Evolutionary conservation across 371 early-diverging fungal genomes (phyloP), one percentile per base, ranked within the genome.

Genomic region (Apophysomyces elegans): DNA sequence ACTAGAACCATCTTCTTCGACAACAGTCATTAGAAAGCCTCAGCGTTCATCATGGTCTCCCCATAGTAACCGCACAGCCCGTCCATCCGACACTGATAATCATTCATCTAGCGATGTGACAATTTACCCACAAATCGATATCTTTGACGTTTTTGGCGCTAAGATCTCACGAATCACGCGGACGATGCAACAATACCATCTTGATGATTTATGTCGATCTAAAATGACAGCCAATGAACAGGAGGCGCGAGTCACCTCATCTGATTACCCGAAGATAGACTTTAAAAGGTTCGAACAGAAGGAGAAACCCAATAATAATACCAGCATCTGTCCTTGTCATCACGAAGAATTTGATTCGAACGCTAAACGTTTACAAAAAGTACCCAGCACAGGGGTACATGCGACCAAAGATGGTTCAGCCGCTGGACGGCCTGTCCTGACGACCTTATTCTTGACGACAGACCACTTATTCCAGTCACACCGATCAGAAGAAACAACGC

Each of bases 391-490:
- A 7, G 18, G 54, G 21, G 54, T 9, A 26, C 18, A 18, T 11
- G 21, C 9, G 9, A 5, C 21, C 54, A 16, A 16, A 18, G 9
- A 9, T 5, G 54, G 21, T 9, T 16, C 9, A 35, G 8, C 21
- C 9, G 16, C 39, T 37, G 50, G 38, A 14, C 41, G 56, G 8
- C 39, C 56, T 5, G 36, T 38, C 26, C 37, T 63, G 56, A 63
- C 63, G 2, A 63, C 39, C 7, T 45, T 79, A 35, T 74, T 76
- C 50, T 38, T 68, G 14, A 79, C 77, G 0, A 79, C 80, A 13
- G 72, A 79, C 35, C 70, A 64, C 2, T 63, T 79, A 5, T 77
- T 79, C 56, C 66, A 76, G 32, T 74, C 80, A 35, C 73, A 74
- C 11, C 62, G 74, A 4, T 73, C 76, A 36, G 77, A 76, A 43